Evolutionary conservation across 768 basidiomycete genomes (phyloP).

Genomic region (Gautieria morchelliformis): DNA sequence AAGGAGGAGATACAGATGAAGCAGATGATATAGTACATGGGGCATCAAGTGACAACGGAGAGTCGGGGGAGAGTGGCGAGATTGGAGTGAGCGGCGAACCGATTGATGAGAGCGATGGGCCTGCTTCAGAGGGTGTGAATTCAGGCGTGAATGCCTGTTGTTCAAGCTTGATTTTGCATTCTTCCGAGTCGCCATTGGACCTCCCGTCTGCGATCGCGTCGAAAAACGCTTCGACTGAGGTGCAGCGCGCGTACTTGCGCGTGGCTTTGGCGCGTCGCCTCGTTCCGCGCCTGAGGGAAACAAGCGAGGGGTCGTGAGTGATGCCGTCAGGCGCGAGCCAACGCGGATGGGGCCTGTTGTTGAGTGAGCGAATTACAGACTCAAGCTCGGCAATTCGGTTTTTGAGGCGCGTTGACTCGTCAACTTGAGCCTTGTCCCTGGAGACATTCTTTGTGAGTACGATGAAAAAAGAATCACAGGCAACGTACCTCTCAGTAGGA

Average conservation of each 20-base stretch:
- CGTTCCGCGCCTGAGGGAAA: conserved; percentile 14
- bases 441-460: neutral
- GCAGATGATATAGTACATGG: neutral
- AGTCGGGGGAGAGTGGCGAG: neutral
- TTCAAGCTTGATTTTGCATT: neutral
- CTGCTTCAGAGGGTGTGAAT: neutral
- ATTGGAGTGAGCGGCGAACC: neutral
- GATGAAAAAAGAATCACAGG: conserved; percentile 2
- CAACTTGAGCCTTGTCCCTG: conserved; percentile 76
- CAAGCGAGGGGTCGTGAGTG: conserved; percentile 10
- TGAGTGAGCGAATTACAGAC: conserved; percentile 77
- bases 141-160: neutral
- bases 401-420: conserved; percentile 77
- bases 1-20: neutral
- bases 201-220: neutral
- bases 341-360: conserved; percentile 80
- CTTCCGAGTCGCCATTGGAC: neutral
- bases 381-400: conserved; percentile 90
- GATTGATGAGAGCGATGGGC: neutral
- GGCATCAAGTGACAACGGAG: neutral
- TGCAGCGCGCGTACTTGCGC: neutral
- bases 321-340: conserved; percentile 46
- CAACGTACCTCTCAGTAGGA: conserved; percentile 59
- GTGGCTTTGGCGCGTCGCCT: neutral
- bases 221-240: conserved; percentile 1